Conservation (phyloP, 2,329 filamentous ascomycete species). For the Ophiocordyceps camponoti-leonardi region DNA sequence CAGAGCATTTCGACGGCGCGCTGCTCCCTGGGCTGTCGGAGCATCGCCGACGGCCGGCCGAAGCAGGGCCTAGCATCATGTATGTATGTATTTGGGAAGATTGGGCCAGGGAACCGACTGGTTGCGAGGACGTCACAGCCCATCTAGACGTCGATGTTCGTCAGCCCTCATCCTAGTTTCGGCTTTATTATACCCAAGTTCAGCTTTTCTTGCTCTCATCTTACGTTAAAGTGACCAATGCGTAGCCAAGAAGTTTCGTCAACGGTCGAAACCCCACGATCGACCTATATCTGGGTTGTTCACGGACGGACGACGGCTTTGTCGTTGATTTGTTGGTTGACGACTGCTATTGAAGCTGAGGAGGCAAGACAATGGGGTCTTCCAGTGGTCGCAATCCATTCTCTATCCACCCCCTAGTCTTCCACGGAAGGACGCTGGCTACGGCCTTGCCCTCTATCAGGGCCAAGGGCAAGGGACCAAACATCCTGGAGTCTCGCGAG, state of each 20-base stretch:
- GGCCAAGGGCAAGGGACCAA: constrained; percentile 72
- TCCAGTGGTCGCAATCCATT: constrained; percentile 21
- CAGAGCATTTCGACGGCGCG: background rate
- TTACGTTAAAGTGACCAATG: background rate
- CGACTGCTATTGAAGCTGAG: background rate
- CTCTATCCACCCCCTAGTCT: constrained; percentile 31
- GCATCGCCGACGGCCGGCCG: constrained; percentile 15
- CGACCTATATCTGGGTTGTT: too few species aligned
- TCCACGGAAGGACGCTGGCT: constrained; percentile 38
- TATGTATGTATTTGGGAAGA: constrained; percentile 4
- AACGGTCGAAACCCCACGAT: too few species aligned
- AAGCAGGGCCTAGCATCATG: constrained; percentile 8
- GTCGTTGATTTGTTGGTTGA: too few species aligned
- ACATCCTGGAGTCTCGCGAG: constrained; percentile 74
- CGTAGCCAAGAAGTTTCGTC: background rate
- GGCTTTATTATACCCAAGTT: constrained; percentile 4
- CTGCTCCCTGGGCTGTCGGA: constrained; percentile 4
- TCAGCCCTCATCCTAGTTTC: constrained; percentile 7
- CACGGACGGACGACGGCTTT: background rate
- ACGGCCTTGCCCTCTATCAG: constrained; percentile 73
- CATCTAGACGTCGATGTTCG: constrained; percentile 16
- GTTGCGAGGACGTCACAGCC: constrained; percentile 7
- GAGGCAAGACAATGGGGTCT: constrained; percentile 1
- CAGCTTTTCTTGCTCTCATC: background rate
- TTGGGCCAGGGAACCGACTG: constrained; percentile 2